These are phyloP conservation scores for Geranomyces variabilis DNA, from an alignment of 192 early-diverging fungal genomes.

Conservation along the genomic window DNA sequence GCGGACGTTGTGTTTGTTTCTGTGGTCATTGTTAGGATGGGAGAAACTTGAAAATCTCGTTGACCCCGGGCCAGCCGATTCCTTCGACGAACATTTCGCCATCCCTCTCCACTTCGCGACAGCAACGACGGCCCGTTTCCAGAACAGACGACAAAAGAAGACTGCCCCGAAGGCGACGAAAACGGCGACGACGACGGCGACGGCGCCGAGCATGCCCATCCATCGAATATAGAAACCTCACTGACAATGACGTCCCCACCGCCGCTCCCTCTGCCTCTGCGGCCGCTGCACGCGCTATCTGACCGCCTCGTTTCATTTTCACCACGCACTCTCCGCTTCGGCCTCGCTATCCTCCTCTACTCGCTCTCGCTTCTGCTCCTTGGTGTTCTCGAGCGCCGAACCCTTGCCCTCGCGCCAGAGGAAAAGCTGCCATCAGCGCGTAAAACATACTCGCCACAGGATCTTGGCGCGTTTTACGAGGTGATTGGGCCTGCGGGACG, in stretches of 20 bases:
- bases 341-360: conserved; percentile 6
- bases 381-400: background rate
- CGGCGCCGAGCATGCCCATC: too few relatives aligned
- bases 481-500: background rate
- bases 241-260: background rate
- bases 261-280: background rate
- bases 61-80: too few relatives aligned
- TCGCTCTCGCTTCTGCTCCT: background rate
- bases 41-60: too few relatives aligned
- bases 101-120: too few relatives aligned
- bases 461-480: conserved; percentile 3
- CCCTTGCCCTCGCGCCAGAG: background rate
- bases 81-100: too few relatives aligned
- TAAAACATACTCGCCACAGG: background rate
- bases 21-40: too few relatives aligned
- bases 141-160: too few relatives aligned
- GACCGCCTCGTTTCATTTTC: background rate
- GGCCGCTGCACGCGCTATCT: background rate
- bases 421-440: background rate
- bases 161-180: too few relatives aligned
- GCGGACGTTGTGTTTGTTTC: too few relatives aligned
- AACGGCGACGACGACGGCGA: too few relatives aligned
- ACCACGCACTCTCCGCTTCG: background rate
- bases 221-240: too few relatives aligned
- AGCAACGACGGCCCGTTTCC: too few relatives aligned